These are phyloP conservation scores for Lachancea cidri DNA, from an alignment of 805 yeast species.

Conservation along the genomic window DNA sequence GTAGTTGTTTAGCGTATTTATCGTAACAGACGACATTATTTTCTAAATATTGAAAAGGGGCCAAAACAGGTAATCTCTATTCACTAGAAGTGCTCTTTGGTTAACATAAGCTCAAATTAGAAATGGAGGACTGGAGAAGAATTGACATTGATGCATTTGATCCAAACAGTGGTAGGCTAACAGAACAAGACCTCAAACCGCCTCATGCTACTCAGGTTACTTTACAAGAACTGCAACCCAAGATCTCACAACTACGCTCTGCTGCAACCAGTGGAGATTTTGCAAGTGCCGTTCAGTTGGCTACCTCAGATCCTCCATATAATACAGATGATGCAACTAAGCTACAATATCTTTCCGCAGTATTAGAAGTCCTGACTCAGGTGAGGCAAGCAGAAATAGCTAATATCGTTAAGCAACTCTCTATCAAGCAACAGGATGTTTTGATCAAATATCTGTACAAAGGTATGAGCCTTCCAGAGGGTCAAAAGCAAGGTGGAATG, in stretches of 20 bases:
- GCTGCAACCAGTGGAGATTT: conserved; percentile 68
- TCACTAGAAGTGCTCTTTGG: neutral
- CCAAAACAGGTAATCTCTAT: neutral
- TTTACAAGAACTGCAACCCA: conserved; percentile 48
- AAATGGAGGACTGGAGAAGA: conserved; percentile 83
- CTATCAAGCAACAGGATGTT: conserved; percentile 63
- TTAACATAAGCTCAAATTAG: conserved; percentile 1
- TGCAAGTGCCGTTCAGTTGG: conserved; percentile 56
- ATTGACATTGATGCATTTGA: conserved; percentile 90
- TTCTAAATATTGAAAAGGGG: conserved; percentile 2
- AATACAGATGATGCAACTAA: conserved; percentile 54
- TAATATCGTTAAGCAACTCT: conserved; percentile 52
- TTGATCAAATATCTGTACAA: conserved; percentile 81
- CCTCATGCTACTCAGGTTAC: conserved; percentile 48
- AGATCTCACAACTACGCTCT: conserved; percentile 54
- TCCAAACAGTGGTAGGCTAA: conserved; percentile 63
- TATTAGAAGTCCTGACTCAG: conserved; percentile 66
- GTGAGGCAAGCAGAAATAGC: conserved; percentile 65
- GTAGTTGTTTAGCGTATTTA: neutral
- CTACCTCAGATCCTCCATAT: conserved; percentile 76
- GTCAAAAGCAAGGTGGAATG: conserved; percentile 82
- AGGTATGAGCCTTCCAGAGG: conserved; percentile 72
- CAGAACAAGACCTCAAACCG: conserved; percentile 57
- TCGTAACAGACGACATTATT: neutral
- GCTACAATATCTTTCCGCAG: conserved; percentile 44